Percentiles rank a stretch among this genome's conserved stretches.
Evolutionary conservation across 208 protist species (phyloP).

Genomic region (Acanthamoeba triangularis): DNA sequence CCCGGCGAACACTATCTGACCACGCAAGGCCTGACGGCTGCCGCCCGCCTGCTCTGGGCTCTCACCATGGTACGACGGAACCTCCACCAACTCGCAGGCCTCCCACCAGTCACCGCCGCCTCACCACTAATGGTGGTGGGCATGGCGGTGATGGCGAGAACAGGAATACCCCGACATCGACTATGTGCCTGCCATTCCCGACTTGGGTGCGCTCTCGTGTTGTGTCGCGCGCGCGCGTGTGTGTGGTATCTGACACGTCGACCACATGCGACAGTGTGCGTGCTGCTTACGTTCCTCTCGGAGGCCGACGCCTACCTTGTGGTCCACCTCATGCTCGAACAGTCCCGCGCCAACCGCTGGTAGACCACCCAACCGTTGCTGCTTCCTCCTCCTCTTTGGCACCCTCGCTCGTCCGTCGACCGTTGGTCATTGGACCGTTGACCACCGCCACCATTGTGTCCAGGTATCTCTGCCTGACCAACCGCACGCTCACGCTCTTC

Average conservation of each 20-base stretch:
- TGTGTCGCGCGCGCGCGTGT: neutral
- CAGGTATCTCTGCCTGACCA: constrained; percentile 4
- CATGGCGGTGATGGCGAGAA: too few relatives aligned
- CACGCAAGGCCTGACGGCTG: neutral
- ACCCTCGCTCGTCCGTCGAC: neutral
- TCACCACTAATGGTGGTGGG: too few relatives aligned
- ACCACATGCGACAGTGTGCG: neutral
- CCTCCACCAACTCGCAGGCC: too few relatives aligned
- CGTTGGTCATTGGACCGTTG: neutral
- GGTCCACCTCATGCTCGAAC: neutral
- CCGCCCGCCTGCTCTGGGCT: neutral
- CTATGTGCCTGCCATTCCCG: constrained; percentile 1
- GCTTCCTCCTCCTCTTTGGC: neutral
- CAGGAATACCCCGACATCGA: constrained; percentile 10
- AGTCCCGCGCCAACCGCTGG: constrained; percentile 1
- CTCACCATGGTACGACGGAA: neutral
- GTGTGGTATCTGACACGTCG: neutral
- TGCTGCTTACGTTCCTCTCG: constrained; percentile 36
- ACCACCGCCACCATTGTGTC: neutral
- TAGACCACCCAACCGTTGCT: neutral
- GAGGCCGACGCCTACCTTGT: neutral
- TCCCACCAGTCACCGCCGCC: too few relatives aligned
- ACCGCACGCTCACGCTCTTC: constrained; percentile 21
- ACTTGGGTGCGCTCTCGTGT: neutral
- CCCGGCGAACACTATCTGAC: neutral